Evolutionary conservation across 1,139 yeast genomes (phyloP).

Genomic region (Blastobotrys capitulatus): DNA sequence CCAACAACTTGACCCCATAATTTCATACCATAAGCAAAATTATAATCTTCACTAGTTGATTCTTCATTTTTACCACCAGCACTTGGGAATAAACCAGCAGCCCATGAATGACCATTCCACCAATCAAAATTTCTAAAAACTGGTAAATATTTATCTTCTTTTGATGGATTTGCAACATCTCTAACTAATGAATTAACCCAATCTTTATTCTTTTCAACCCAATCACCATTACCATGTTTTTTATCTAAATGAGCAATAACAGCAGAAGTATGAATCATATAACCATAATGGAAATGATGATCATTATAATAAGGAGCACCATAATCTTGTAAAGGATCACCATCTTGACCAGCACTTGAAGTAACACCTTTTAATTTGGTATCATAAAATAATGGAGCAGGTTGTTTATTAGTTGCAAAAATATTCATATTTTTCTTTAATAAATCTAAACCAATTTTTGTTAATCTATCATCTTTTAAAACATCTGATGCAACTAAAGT

Average conservation of each 20-base stretch:
- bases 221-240: constrained; percentile 49
- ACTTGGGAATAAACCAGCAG: constrained; percentile 62
- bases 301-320: constrained; percentile 72
- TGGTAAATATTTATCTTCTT: constrained; percentile 61
- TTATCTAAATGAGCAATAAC: constrained; percentile 61
- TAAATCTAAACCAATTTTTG: constrained; percentile 43
- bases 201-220: constrained; percentile 59
- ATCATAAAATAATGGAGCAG: constrained; percentile 62
- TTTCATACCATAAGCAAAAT: constrained; percentile 76
- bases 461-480: constrained; percentile 46
- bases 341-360: constrained; percentile 46
- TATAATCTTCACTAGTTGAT: constrained; percentile 75
- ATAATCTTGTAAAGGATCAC: constrained; percentile 54
- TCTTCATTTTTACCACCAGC: constrained; percentile 81
- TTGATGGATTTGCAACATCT: constrained; percentile 72
- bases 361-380: constrained; percentile 62
- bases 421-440: constrained; percentile 50
- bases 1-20: constrained; percentile 72
- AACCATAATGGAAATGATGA: constrained; percentile 80
- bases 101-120: constrained; percentile 85
- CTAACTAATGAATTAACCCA: constrained; percentile 64
- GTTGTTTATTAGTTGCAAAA: constrained; percentile 48
- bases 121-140: constrained; percentile 74
- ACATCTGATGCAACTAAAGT: constrained; percentile 59
- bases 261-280: constrained; percentile 73